Conservation (phyloP, 225 moss, liverwort and hornwort genomes). For the Physcomitrium patens region DNA sequence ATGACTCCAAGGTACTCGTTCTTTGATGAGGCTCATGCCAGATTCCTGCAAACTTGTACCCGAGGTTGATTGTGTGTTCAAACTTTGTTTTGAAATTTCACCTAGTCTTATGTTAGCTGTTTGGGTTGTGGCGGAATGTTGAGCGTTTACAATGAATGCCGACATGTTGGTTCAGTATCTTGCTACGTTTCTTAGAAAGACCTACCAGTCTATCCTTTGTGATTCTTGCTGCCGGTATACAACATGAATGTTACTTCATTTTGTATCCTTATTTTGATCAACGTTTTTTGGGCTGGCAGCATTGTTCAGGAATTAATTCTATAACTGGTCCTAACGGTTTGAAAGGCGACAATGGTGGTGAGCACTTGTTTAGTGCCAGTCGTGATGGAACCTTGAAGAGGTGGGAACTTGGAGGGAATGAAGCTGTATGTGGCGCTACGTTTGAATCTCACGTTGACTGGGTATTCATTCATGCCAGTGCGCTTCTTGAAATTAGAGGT, state of each 20-base stretch:
- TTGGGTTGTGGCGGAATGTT: neutral
- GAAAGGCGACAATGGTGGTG: conserved; percentile 51
- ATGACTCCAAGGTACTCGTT: conserved; percentile 78
- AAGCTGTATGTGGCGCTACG: conserved; percentile 68
- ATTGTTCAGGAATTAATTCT: conserved; percentile 88
- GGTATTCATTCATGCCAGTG: conserved; percentile 47
- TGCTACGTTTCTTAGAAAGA: conserved; percentile 4
- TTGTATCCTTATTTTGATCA: conserved; percentile 18
- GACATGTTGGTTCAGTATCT: neutral
- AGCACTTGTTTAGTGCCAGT: conserved; percentile 77
- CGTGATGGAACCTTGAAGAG: conserved; percentile 86
- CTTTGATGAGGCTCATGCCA: neutral
- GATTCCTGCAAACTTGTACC: conserved; percentile 4
- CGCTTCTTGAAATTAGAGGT: neutral
- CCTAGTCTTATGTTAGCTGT: conserved; percentile 1
- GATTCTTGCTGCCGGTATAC: neutral
- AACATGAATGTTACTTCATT: neutral
- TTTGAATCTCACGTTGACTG: conserved; percentile 92
- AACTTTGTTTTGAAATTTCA: neutral
- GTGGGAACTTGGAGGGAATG: conserved; percentile 73
- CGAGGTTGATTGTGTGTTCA: conserved; percentile 3
- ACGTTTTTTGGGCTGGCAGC: conserved; percentile 47
- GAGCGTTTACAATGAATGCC: neutral
- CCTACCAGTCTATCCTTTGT: neutral
- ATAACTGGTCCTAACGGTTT: conserved; percentile 57